A percentile compares a stretch with the other conserved stretches of the same genome.
phyloP scores from a whole-genome alignment of 495 filamentous ascomycete species.

The Viridothelium virens region DNA sequence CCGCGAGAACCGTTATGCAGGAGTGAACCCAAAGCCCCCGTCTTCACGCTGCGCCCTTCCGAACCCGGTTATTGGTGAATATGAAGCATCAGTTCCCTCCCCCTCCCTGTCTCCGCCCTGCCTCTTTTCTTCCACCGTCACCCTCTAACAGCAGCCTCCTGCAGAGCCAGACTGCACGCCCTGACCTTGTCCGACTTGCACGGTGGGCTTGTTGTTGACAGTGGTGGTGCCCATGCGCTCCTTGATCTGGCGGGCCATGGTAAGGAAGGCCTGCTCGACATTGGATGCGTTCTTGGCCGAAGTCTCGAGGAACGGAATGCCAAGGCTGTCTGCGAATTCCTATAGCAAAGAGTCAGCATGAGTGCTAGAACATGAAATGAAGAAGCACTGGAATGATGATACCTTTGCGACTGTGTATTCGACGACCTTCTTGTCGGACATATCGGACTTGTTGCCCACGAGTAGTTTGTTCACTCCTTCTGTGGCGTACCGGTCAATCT shows the following conservation, averaged over 20 bases:
- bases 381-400: slow-evolving; percentile 23
- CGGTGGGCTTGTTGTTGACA: slow-evolving; percentile 96
- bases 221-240: slow-evolving; percentile 97
- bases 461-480: slow-evolving; percentile 99
- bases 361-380: background rate
- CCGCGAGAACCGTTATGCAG: slow-evolving; percentile 3
- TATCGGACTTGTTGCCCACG: slow-evolving; percentile 99
- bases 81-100: background rate
- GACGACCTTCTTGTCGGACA: slow-evolving; percentile 99
- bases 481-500: slow-evolving; percentile 97
- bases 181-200: slow-evolving; percentile 88
- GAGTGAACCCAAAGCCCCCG: background rate
- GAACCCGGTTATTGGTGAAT: background rate
- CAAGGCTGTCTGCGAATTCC: slow-evolving; percentile 98
- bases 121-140: slow-evolving; percentile 16
- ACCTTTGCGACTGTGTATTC: slow-evolving; percentile 99
- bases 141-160: slow-evolving; percentile 84
- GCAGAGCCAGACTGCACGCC: slow-evolving; percentile 86
- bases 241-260: slow-evolving; percentile 99
- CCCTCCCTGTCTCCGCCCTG: background rate
- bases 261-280: slow-evolving; percentile 98
- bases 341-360: slow-evolving; percentile 33
- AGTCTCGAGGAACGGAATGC: slow-evolving; percentile 98
- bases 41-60: background rate
- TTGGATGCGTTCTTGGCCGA: slow-evolving; percentile 99